Evolutionary conservation across 768 basidiomycete species (phyloP), one percentile per base, ranked within the genome.

Genomic region (Termitomyces heimii): DNA sequence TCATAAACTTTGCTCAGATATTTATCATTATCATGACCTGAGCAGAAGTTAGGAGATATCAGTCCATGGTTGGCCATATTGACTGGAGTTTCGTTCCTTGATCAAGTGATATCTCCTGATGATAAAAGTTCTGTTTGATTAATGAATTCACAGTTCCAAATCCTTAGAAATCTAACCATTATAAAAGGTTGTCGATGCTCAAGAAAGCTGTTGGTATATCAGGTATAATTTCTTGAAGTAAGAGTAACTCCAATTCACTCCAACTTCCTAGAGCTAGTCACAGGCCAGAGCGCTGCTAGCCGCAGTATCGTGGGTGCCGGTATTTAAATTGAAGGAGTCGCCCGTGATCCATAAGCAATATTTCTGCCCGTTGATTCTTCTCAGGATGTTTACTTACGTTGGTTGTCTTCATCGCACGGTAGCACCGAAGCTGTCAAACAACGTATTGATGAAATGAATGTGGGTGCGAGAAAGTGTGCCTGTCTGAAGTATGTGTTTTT

Each of bases 21-120:
- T 96, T 92, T 28, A 94, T 94, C 71, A 84, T 97, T 51, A 92
- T 93, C 54, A 89, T 99, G 82, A 83, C 94, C 60, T 96, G 67
- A 72, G 95, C 85, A 34, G 20, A 3, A 34, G 22, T 14, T 22
- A 26, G 32, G 7, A 51, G 18, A 4, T 37, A 12, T n/a, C 20
- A 24, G 13, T 9, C 20, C 22, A 2, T 32, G n/a, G n/a, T 18
- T 8, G 34, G 14, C n/a, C 12, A 22, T 29, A 28, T 22, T 35
- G 13, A 32, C 16, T 14, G 24, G 12, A 37, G 37, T 3, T 10
- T 47, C 47, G 20, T 32, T 7, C 4, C 8, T 31, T 24, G 22
- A 18, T 14, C 1, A 24, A 16, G 22, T 47, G 8, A 29, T 9
- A 12, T 31, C 22, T 22, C 24, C n/a, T 9, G 39, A n/a, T 40